Percentiles rank a stretch among this genome's conserved stretches.
phyloP scores from a whole-genome alignment of 148 eudicot species.

The Pharnaceum exiguum region DNA sequence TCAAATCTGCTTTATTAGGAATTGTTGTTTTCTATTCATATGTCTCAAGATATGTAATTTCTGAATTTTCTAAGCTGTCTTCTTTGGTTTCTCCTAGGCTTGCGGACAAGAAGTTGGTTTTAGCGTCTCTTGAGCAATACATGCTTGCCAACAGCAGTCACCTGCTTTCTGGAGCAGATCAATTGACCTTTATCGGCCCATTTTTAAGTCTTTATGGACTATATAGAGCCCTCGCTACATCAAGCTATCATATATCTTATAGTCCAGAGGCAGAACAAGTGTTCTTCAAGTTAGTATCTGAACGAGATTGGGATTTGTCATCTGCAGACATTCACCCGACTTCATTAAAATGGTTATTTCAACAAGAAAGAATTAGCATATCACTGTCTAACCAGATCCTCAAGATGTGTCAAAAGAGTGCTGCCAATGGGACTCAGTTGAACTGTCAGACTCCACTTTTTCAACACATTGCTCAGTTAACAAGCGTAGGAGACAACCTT shows the following conservation, averaged over 20 bases:
- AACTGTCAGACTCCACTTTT: conserved; percentile 29
- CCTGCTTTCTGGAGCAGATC: conserved; percentile 34
- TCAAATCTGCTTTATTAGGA: not conserved
- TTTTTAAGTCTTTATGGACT: conserved; percentile 70
- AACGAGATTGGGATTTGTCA: conserved; percentile 63
- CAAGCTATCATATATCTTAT: conserved; percentile 57
- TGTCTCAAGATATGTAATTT: conserved; percentile 5
- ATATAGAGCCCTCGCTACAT: conserved; percentile 62
- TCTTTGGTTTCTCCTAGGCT: conserved; percentile 36
- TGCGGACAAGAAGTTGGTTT: conserved; percentile 73
- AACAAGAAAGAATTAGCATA: conserved; percentile 70
- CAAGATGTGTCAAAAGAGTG: conserved; percentile 47
- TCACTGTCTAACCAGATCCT: conserved; percentile 61
- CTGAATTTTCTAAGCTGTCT: not conserved
- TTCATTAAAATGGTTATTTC: conserved; percentile 86
- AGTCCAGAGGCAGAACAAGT: conserved; percentile 84
- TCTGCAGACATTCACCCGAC: conserved; percentile 49
- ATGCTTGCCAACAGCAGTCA: conserved; percentile 60
- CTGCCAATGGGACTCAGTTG: conserved; percentile 21
- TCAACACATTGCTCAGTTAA: conserved; percentile 46
- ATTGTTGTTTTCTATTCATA: not conserved
- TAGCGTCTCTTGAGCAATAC: conserved; percentile 93
- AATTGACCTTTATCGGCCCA: conserved; percentile 28
- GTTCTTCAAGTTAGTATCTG: conserved; percentile 53
- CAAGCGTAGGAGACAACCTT: conserved; percentile 57